Evolutionary conservation across 1,284 basidiomycete genomes (phyloP), one percentile per base, ranked within the genome.

Genomic region (Cerioporus squamosus): DNA sequence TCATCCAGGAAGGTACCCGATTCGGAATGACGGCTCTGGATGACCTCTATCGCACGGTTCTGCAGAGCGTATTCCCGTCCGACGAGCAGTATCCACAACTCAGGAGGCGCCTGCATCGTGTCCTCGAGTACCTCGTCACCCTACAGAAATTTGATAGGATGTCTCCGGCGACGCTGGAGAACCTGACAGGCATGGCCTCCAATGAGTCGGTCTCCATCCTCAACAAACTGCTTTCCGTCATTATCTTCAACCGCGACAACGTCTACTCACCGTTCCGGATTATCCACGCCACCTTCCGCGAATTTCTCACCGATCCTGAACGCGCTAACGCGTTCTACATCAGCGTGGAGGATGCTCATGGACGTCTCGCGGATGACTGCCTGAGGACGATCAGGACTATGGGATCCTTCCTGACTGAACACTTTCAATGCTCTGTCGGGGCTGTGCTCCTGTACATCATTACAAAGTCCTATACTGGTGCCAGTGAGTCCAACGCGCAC

Each of bases 211-310:
- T 33, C 3, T n/a, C 39, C 10, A 46, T 63, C n/a, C 43, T 63
- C n/a, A 22, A 40, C 5, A 50, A 49, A 6, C 62, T 63, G 9
- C 52, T 55, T n/a, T 52, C 62, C 4, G 55, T 63, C 2, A 22
- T 63, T 23, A 17, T 54, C n/a, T 49, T 33, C 48, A 43, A 55
- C 9, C 18, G 14, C 29, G 45, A 52, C 15, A 42, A 55, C 23
- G 18, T 40, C 18, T 26, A 55, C 36, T 49, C 38, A 2, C 29
- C 15, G 14, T 52, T 63, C 40, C 53, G 55, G 14, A 39, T 55
- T 17, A 42, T 55, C 22, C 62, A 63, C 33, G 48, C 55, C 22
- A 58, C 59, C 24, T 63, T 63, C 46, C 55, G 53, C 9, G 59
- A 63, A 22, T 63, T 60, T 24, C 50, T 63, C 22, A 23, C 56